Base-by-base conservation (phyloP, 192 early-diverging fungal genomes). In the Coemansia asiatica region DNA sequence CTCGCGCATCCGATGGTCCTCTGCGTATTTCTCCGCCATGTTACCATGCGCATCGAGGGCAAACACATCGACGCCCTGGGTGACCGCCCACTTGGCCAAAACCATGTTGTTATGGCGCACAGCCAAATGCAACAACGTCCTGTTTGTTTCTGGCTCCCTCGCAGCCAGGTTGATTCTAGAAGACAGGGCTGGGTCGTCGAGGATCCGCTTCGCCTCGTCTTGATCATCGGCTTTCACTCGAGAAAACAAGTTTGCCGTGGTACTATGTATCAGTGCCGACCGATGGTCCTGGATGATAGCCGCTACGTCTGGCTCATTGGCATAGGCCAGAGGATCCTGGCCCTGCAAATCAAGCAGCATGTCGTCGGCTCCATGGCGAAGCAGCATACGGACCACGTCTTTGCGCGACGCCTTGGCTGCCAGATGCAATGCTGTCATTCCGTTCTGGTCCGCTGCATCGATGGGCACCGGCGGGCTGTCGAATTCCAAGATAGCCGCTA, bases 381-480 rank as follows among this genome's bases (percentile, higher is more conserved):
- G 80, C 26, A 94, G 69, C 28, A 92, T 61, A 56, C 86, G 86
- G 16, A 91, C 82, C 12, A 91, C 79, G 50, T 92, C 90, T 7
- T 76, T 66, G 29, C 89, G 81, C 18, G 87, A 82, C 46, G 86
- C 77, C 67, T 86, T 89, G 35, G 91, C 77, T 0, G 90, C 92
- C 63, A 90, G 65, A 62, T 94, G 92, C 48, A 94, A 67, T 9
- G 90, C 87, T 0, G 91, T 94, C 67, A 88, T 85, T 15, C 90
- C 88, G 28, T 88, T 81, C 29, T 66, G 68, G 49, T 86, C 84
- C 1, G 82, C 64, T 2, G 84, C 82, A 55, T 90, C 86, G 15
- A 88, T 67, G 4, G 79, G 79, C 47, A 87, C 78, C 19, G 68
- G 61, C 15, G 73, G 79, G 10, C 71, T 60, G 21, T 73, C 72